Base-by-base conservation (phyloP, 371 early-diverging fungal species). In the Mortierella sp. region DNA sequence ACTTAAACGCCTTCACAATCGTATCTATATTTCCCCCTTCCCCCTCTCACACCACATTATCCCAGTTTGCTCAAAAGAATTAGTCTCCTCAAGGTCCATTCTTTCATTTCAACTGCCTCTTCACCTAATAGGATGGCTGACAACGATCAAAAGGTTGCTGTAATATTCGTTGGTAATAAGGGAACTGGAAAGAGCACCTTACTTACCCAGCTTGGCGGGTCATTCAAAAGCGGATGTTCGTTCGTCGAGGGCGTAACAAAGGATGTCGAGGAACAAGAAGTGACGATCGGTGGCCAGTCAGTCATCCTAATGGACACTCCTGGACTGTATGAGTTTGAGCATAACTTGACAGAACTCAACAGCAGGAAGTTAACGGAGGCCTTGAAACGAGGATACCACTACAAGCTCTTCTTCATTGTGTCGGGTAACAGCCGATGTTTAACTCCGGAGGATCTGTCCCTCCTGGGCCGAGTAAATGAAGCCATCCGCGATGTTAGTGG, bases 361-460 rank as follows among this genome's bases (percentile, higher is more conserved):
- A 19, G 48, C 26, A 29, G 28, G 50, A 46, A 48, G 53, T 26
- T 68, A 26, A 57, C 62, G 1, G 7, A 47, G 5, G 68, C 68
- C 1, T 28, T 68, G 48, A 57, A 7, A 14, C 52, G 5, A 30
- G 37, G 45, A 18, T 68, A 68, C 62, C 16, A 57, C 19, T 68
- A 55, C 62, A 68, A 62, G 50, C 16, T 68, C 16, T 26, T 68
- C 62, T 61, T 68, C 28, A 57, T 68, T 29, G 29, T 68, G 62
- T 57, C 48, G 28, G 68, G 57, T 14, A 23, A 53, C 21, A 68
- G 56, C 25, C 61, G 60, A 18, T 61, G 68, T 0, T 1, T 29
- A 14, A 14, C 19, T 7, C 48, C 53, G n/a, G 21, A 18, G 2
- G 68, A 68, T 21, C 16, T 68, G 57, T 28, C 43, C 1, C 46